Percentiles rank a stretch among this genome's conserved stretches.
Conservation (phyloP, 2,329 filamentous ascomycete genomes). For the Thielaviopsis euricoi region DNA sequence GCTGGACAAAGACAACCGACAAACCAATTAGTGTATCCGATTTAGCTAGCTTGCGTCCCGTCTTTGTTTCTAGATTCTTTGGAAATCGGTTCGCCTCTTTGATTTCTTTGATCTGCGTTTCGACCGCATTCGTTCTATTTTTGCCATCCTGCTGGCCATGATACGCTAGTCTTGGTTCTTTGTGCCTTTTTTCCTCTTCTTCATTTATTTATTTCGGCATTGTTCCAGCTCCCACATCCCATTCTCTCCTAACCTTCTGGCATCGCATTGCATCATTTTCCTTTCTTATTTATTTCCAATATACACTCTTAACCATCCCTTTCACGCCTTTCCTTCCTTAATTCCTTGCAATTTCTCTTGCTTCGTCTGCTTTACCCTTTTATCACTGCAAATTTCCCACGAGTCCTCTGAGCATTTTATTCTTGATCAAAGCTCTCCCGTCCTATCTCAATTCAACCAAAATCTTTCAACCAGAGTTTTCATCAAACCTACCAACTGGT, state of each 20-base stretch:
- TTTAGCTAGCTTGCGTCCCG: neutral
- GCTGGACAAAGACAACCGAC: neutral
- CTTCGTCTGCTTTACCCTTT: no score
- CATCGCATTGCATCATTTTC: conserved; percentile 7
- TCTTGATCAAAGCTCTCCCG: conserved; percentile 18
- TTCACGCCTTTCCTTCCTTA: conserved; percentile 5
- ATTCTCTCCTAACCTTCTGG: no score
- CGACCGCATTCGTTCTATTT: neutral
- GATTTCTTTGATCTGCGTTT: neutral
- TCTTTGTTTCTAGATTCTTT: neutral
- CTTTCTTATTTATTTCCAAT: conserved; percentile 1
- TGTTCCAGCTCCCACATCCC: neutral
- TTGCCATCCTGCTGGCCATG: neutral
- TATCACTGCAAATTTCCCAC: no score
- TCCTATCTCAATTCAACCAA: conserved; percentile 15
- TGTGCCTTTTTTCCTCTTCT: neutral
- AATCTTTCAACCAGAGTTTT: conserved; percentile 13
- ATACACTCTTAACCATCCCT: neutral
- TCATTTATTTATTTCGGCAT: neutral
- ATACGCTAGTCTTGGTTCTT: neutral
- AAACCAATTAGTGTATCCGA: no score
- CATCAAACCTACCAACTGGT: conserved; percentile 17
- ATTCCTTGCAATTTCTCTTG: neutral
- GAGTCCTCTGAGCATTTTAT: conserved; percentile 12
- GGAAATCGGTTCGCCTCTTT: neutral